A percentile compares a stretch with the other conserved stretches of the same genome.
Evolutionary conservation across 1,139 yeast species (phyloP).

Genomic region (Yamadazyma triangularis): DNA sequence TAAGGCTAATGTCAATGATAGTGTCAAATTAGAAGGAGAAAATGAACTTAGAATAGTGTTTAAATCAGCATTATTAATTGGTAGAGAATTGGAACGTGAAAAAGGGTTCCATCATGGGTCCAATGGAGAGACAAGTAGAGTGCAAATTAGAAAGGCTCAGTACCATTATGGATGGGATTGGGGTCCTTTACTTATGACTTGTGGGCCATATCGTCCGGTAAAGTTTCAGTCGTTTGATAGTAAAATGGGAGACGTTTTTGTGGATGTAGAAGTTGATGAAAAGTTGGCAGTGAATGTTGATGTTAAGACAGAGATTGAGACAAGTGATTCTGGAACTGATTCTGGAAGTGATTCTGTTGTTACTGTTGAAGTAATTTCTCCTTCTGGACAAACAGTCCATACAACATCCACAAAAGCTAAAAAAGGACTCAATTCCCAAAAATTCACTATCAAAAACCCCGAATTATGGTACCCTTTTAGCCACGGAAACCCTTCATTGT

Average conservation of each 20-base stretch:
- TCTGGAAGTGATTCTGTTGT: constrained; percentile 6
- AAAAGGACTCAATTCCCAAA: constrained; percentile 2
- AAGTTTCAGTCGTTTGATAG: constrained; percentile 20
- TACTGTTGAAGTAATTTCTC: constrained; percentile 6
- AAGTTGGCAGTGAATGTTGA: constrained; percentile 8
- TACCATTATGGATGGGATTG: constrained; percentile 58
- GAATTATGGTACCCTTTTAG: constrained; percentile 39
- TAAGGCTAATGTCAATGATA: constrained; percentile 10
- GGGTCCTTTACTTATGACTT: constrained; percentile 45
- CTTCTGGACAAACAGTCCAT: constrained; percentile 1
- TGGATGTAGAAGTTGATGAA: constrained; percentile 15
- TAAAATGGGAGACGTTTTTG: constrained; percentile 15
- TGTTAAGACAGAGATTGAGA: constrained; percentile 1
- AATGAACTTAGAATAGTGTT: constrained; percentile 17
- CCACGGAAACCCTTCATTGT: constrained; percentile 31
- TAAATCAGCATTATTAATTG: constrained; percentile 16
- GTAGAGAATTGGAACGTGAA: constrained; percentile 16
- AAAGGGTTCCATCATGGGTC: constrained; percentile 19
- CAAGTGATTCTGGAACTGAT: constrained; percentile 3
- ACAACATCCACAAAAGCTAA: constrained; percentile 2
- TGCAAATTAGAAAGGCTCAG: constrained; percentile 47
- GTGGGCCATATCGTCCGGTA: constrained; percentile 44
- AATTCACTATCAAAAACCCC: constrained; percentile 14
- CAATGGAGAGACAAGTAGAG: constrained; percentile 38
- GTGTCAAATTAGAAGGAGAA: constrained; percentile 3